phyloP scores from a whole-genome alignment of 306 rosid species.

The Arachis hypogaea region DNA sequence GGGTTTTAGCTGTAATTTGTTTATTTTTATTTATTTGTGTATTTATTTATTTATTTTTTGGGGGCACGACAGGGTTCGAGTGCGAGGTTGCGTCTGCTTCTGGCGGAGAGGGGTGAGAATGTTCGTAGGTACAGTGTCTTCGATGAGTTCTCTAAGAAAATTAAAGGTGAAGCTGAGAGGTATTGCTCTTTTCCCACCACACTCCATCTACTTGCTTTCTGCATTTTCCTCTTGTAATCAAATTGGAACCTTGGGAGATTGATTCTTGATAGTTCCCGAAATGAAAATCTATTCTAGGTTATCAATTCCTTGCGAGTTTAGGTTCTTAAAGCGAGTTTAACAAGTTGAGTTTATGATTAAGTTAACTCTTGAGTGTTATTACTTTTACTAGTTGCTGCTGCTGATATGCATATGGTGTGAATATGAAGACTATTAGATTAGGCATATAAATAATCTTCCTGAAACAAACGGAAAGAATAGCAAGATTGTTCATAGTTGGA shows the following conservation, averaged over 20 bases:
- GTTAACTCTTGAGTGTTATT: too few relatives aligned
- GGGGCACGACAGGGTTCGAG: slow-evolving; percentile 44
- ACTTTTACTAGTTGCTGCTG: neutral
- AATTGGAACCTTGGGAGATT: too few relatives aligned
- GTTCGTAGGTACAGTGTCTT: slow-evolving; percentile 69
- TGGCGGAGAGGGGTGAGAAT: slow-evolving; percentile 43
- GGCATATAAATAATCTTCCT: neutral
- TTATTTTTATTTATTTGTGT: neutral
- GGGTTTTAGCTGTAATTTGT: neutral
- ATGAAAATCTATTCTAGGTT: too few relatives aligned
- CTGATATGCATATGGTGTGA: neutral
- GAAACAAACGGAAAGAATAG: neutral
- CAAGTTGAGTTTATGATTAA: too few relatives aligned
- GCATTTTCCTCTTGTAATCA: neutral
- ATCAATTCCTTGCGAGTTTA: too few relatives aligned
- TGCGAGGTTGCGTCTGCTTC: slow-evolving; percentile 48
- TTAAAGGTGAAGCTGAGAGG: slow-evolving; percentile 82
- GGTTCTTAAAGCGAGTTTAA: too few relatives aligned
- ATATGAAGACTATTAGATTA: neutral
- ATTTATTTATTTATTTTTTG: neutral
- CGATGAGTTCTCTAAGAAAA: slow-evolving; percentile 75
- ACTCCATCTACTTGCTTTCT: neutral
- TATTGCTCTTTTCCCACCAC: slow-evolving; percentile 34
- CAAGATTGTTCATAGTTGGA: slow-evolving; percentile 3
- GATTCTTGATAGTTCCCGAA: too few relatives aligned